Conservation (phyloP, 2,329 filamentous ascomycete genomes). For the Penicillium glabrum region DNA sequence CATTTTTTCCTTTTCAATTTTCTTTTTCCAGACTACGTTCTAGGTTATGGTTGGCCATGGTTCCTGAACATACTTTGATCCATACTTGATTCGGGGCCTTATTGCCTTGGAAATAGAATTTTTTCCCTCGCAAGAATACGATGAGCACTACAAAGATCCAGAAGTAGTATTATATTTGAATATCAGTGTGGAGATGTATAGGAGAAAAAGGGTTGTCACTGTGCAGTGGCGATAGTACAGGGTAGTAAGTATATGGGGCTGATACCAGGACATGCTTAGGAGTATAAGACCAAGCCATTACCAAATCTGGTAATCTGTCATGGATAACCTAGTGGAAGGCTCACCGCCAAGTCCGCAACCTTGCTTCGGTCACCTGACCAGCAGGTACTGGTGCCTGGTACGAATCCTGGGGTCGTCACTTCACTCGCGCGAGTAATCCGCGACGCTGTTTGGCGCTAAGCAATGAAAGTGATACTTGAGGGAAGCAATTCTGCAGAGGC, state of each 20-base stretch:
- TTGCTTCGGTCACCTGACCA: constrained; percentile 37
- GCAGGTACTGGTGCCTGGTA: constrained; percentile 53
- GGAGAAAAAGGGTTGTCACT: too few species aligned
- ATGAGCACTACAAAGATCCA: neutral
- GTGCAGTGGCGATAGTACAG: neutral
- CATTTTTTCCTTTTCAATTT: neutral
- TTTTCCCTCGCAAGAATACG: neutral
- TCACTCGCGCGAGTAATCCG: constrained; percentile 57
- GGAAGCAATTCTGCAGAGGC: constrained; percentile 61
- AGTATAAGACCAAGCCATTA: neutral
- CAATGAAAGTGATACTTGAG: constrained; percentile 56
- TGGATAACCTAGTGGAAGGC: constrained; percentile 44
- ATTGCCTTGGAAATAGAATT: neutral
- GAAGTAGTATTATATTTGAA: too few species aligned
- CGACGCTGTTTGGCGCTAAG: constrained; percentile 56
- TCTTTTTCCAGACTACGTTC: neutral
- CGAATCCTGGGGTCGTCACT: constrained; percentile 54
- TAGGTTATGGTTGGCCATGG: neutral
- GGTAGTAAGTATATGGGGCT: too few species aligned
- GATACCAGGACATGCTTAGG: too few species aligned
- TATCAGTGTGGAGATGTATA: too few species aligned
- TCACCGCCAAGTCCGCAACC: constrained; percentile 36
- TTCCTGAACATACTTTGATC: neutral
- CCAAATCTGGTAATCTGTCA: constrained; percentile 34
- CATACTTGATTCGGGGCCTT: neutral